Conservation (phyloP, 1,284 basidiomycete genomes). For the Volvariella surrecta region DNA sequence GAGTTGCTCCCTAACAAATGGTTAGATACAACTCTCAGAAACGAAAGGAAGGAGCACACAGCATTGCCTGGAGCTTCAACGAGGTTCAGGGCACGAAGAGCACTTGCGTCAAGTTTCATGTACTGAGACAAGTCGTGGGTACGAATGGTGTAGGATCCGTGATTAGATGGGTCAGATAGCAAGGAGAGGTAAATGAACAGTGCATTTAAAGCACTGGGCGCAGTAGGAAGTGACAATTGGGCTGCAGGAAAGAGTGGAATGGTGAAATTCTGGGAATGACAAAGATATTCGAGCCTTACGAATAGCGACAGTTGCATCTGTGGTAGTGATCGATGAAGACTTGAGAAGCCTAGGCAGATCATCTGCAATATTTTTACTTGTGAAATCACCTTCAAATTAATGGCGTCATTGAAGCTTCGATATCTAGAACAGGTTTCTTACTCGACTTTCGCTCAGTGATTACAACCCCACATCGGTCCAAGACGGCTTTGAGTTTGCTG, state of each 20-base stretch:
- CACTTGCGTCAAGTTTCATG: slow-evolving; percentile 95
- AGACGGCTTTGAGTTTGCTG: slow-evolving; percentile 72
- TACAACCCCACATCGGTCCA: slow-evolving; percentile 89
- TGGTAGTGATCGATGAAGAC: slow-evolving; percentile 27
- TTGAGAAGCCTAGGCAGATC: slow-evolving; percentile 77
- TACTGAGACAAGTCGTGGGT: slow-evolving; percentile 92
- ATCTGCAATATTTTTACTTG: slow-evolving; percentile 73
- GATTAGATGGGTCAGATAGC: slow-evolving; percentile 76
- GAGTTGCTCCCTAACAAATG: slow-evolving; percentile 32
- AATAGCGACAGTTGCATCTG: slow-evolving; percentile 38
- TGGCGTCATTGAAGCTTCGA: no score
- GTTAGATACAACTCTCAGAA: not conserved
- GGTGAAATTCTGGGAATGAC: not conserved
- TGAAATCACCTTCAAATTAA: slow-evolving; percentile 71
- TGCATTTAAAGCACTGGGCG: slow-evolving; percentile 77
- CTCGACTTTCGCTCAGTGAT: slow-evolving; percentile 84
- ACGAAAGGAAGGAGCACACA: slow-evolving; percentile 19
- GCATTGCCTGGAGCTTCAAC: slow-evolving; percentile 64
- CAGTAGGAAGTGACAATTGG: slow-evolving; percentile 72
- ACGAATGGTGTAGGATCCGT: slow-evolving; percentile 73
- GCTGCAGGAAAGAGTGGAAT: slow-evolving; percentile 34
- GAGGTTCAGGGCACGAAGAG: slow-evolving; percentile 84
- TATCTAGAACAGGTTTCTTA: slow-evolving; percentile 24
- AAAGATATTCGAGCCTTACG: slow-evolving; percentile 26
- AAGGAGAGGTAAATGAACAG: slow-evolving; percentile 82